Evolutionary conservation across 2,329 filamentous ascomycete species (phyloP), one percentile per base, ranked within the genome.

Genomic region (Cercospora zeae-maydis): DNA sequence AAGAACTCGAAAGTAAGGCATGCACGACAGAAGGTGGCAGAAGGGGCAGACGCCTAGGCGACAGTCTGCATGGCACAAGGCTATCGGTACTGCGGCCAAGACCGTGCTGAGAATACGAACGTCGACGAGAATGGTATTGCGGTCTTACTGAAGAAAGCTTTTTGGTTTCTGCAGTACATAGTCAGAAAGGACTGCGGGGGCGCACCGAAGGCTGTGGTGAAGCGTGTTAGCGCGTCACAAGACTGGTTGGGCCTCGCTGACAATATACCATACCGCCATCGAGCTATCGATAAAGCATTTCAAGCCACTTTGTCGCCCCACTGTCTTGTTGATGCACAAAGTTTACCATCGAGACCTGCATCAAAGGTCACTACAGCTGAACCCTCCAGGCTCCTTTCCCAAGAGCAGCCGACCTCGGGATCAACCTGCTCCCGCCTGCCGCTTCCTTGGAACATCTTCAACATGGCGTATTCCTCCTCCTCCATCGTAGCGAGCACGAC

Each of bases 381-480:
- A 5, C 42, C 1, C 21, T 27, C 19, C 42, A 27, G 42, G 10
- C 5, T 8, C 4, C 4, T 2, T 10, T 6, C 4, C 5, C 8
- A 9, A 34, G 31, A 34, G 31, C 31, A 34, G 11, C 31, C 21
- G 13, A 27, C 4, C 14, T 27, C 13, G 21, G 11, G 19, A 30
- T n/a, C 42, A 27, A 30, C 42, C 30, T 34, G 31, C 11, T 14
- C 10, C 13, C 3, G 42, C 42, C 42, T 24, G 11, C 19, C 21
- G 8, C 6, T 13, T 31, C 5, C 14, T 53, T 14, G 16, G 4
- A n/a, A 31, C 5, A 53, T 2, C 49, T 14, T 24, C 19, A 33
- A 19, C 8, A 59, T 59, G 57, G 14, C 31, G 10, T 59, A 52
- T 6, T 59, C 57, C 19, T 59, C 57, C 47, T 49, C 47, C n/a